These are phyloP conservation scores for Candida sakaeoensis DNA, from an alignment of 805 yeast genomes.

Conservation along the genomic window DNA sequence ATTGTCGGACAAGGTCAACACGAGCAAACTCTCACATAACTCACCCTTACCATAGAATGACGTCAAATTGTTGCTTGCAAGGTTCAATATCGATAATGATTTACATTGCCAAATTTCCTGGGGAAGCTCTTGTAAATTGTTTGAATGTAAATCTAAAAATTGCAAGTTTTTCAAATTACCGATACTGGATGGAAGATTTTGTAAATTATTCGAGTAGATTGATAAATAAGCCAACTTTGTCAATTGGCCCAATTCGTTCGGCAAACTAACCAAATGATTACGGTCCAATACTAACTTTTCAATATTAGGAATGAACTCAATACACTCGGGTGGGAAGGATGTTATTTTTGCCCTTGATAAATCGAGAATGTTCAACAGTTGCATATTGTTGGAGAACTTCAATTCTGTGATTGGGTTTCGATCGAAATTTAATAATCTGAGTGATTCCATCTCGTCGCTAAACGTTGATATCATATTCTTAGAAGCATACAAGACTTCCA, in stretches of 20 bases:
- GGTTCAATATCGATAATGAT: conserved; percentile 57
- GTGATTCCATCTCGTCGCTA: conserved; percentile 55
- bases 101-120: conserved; percentile 62
- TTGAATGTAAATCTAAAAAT: conserved; percentile 75
- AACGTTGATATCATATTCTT: conserved; percentile 74
- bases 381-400: conserved; percentile 49
- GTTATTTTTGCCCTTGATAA: conserved; percentile 81
- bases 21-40: conserved; percentile 49
- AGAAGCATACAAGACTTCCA: conserved; percentile 71
- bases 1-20: conserved; percentile 75
- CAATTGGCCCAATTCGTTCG: conserved; percentile 61
- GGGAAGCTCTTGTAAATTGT: conserved; percentile 70
- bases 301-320: conserved; percentile 57
- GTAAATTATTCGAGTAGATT: conserved; percentile 69
- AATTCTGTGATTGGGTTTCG: conserved; percentile 81
- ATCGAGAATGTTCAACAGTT: conserved; percentile 65
- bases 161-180: conserved; percentile 57
- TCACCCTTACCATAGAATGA: conserved; percentile 52
- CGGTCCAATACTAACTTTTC: conserved; percentile 75
- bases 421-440: conserved; percentile 70
- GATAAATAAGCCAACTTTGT: conserved; percentile 63
- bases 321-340: conserved; percentile 60
- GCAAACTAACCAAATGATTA: conserved; percentile 76
- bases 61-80: conserved; percentile 68
- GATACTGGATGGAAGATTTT: conserved; percentile 62